phyloP scores from a whole-genome alignment of 129 eudicot genomes.

The Artemisia annua region DNA sequence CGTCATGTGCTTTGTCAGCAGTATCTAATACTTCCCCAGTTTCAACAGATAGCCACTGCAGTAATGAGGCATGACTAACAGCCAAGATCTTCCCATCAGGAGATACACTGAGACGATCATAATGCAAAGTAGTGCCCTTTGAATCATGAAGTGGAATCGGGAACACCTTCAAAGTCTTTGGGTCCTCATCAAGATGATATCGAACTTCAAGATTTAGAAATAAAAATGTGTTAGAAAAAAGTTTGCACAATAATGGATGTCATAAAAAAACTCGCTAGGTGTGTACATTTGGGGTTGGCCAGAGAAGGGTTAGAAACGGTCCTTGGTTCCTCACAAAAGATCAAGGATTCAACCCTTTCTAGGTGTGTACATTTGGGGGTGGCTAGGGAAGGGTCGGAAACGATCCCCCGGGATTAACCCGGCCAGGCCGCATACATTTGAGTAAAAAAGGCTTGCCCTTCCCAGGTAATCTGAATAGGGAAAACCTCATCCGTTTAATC shows the following conservation, averaged over 20 bases:
- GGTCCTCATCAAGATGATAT: conserved; percentile 94
- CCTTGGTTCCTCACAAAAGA: too few relatives aligned
- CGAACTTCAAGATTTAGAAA: conserved; percentile 60
- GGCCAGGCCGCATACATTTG: too few relatives aligned
- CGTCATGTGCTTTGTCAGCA: conserved; percentile 96
- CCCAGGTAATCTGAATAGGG: too few relatives aligned
- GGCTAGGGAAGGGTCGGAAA: too few relatives aligned
- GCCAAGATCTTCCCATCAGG: conserved; percentile 98
- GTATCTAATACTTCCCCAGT: conserved; percentile 85
- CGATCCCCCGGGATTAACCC: too few relatives aligned
- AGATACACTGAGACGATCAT: conserved; percentile 82
- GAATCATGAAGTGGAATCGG: conserved; percentile 88
- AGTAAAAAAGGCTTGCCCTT: too few relatives aligned
- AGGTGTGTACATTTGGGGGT: too few relatives aligned
- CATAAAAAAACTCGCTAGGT: too few relatives aligned
- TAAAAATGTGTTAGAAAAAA: conserved; percentile 10
- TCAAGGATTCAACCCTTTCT: too few relatives aligned
- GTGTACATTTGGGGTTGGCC: background rate
- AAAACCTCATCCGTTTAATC: background rate
- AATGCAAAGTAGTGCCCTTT: conserved; percentile 66
- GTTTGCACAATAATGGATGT: background rate
- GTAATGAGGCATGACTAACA: conserved; percentile 73
- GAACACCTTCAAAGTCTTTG: conserved; percentile 82
- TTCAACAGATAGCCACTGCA: conserved; percentile 88
- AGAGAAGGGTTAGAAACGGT: too few relatives aligned